phyloP scores from a whole-genome alignment of 2,329 filamentous ascomycete genomes.

The Ophiostoma perfectum region DNA sequence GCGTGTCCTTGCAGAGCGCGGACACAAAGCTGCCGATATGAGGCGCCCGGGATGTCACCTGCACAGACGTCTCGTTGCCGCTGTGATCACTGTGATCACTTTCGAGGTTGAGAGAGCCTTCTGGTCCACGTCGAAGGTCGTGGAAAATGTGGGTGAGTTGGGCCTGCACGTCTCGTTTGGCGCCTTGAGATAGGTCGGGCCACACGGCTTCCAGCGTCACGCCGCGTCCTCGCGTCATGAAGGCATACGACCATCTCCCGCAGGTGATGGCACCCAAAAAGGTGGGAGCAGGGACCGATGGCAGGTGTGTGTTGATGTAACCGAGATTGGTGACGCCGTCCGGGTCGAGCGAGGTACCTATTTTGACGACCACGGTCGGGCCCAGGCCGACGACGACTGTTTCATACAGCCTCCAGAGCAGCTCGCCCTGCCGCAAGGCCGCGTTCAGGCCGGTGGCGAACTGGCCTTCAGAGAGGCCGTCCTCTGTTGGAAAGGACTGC shows the following conservation, averaged over 20 bases:
- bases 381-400: constrained; percentile 9
- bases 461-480: constrained; percentile 1
- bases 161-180: constrained; percentile 14
- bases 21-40: constrained; percentile 14
- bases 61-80: background rate
- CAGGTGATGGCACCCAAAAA: background rate
- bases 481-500: background rate
- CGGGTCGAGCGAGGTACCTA: background rate
- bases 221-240: constrained; percentile 13
- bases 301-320: constrained; percentile 12
- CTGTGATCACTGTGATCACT: too few species aligned
- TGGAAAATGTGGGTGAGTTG: constrained; percentile 7
- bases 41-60: background rate
- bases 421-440: background rate
- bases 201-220: constrained; percentile 16
- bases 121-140: constrained; percentile 10
- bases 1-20: constrained; percentile 15
- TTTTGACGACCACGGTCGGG: constrained; percentile 13
- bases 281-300: constrained; percentile 1
- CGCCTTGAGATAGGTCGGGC: constrained; percentile 5
- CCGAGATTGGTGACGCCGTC: constrained; percentile 11
- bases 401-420: background rate
- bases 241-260: background rate
- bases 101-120: too few species aligned
- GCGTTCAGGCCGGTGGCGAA: constrained; percentile 14